Base-by-base conservation (phyloP, 768 basidiomycete species). In the Leccinum barrowsii region DNA sequence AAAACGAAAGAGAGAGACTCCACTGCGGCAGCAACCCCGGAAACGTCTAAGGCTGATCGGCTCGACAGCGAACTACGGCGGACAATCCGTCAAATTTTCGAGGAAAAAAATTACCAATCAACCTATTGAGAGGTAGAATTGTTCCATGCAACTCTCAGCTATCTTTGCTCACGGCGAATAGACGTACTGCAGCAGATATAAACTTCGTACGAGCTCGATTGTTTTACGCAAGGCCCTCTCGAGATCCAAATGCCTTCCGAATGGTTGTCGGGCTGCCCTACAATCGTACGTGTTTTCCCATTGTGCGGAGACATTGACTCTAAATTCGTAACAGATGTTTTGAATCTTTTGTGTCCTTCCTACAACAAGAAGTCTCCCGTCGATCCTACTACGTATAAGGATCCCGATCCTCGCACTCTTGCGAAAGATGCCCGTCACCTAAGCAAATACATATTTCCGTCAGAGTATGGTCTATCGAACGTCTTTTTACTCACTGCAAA, bases 401-500 rank as follows among this genome's bases (percentile, higher is more conserved):
- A 83, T 34, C 79, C 78, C 1, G 81, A 84, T 60, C 74, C 76
- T 24, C 75, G 73, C 8, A 67, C 74, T 58, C 81, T 81, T 63
- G 77, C 75, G 47, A 77, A 78, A 40, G 70, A 82, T 40, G 80
- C 82, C 1, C 80, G 88, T 42, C 85, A 85, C 61, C 73, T 93
- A 1, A 79, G 88, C 34, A 94, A 94, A 74, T 88, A 93, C 65
- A 76, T 98, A 2, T 96, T 98, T 65, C 86, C 94, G 8, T 79
- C 86, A 42, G 90, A 94, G 64, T 92, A 86, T 65, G 81, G 82
- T 0, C 67, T 97, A 1, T 67, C 77, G 5, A 89, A 76, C 62
- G 79, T 86, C 2, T 94, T 94, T 59, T 52, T 59, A 4, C 40
- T 53, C 12, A 56, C 65, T 48, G 59, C 59, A 50, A 66, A 56